Conservation (phyloP, 2,329 filamentous ascomycete species). For the Pyrenophora tritici-repentis region DNA sequence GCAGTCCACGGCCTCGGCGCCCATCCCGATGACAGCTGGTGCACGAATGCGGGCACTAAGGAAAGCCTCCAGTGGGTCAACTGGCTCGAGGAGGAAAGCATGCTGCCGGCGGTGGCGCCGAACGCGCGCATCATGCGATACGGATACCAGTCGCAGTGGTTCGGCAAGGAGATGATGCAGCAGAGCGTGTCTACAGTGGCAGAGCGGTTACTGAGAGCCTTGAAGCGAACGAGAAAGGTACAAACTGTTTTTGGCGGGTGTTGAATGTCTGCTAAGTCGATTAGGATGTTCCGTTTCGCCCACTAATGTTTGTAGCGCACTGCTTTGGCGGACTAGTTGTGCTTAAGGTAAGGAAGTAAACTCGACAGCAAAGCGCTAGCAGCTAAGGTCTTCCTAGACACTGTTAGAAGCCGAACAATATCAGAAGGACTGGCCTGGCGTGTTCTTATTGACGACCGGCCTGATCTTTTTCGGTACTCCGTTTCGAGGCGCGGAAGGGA, state of each 20-base stretch:
- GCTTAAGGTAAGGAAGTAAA: conserved; percentile 20
- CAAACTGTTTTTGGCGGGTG: not conserved
- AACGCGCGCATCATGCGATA: conserved; percentile 37
- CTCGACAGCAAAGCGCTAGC: too few species aligned
- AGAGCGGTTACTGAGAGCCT: too few species aligned
- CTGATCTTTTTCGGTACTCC: too few species aligned
- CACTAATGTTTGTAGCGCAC: conserved; percentile 32
- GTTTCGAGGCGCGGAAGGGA: too few species aligned
- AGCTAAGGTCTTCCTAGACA: too few species aligned
- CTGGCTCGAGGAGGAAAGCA: conserved; percentile 30
- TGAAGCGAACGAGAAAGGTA: too few species aligned
- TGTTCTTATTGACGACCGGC: too few species aligned
- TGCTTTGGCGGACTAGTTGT: conserved; percentile 34
- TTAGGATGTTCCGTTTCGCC: conserved; percentile 24
- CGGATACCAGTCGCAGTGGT: conserved; percentile 35
- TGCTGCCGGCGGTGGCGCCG: conserved; percentile 27
- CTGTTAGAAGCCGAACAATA: too few species aligned
- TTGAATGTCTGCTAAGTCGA: conserved; percentile 3
- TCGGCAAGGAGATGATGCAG: conserved; percentile 19
- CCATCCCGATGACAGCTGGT: conserved; percentile 37
- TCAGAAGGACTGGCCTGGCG: too few species aligned
- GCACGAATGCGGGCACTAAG: conserved; percentile 30
- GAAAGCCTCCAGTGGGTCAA: conserved; percentile 23
- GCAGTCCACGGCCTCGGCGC: conserved; percentile 36
- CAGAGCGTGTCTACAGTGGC: too few species aligned